Conservation (phyloP, 208 protist genomes). For the Endotrypanum monterogeii region DNA sequence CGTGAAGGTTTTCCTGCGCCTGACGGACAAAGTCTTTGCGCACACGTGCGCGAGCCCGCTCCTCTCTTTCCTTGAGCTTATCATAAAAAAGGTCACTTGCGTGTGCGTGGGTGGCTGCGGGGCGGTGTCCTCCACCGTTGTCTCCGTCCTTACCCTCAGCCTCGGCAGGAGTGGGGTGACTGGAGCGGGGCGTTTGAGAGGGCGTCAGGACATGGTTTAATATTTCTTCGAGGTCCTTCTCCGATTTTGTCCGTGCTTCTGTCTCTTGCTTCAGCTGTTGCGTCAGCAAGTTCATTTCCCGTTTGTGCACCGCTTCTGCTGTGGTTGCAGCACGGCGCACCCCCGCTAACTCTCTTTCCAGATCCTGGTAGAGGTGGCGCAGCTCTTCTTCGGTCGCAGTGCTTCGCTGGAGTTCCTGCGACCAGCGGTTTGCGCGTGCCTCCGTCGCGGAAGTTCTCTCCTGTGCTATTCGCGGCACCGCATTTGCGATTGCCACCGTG, state of each 20-base stretch:
- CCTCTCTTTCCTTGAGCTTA: conserved; percentile 34
- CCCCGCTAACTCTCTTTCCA: conserved; percentile 24
- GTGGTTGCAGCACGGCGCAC: not conserved
- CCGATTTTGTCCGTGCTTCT: conserved; percentile 19
- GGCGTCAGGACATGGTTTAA: conserved; percentile 20
- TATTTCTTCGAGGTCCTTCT: conserved; percentile 41
- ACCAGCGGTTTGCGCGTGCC: conserved; percentile 11
- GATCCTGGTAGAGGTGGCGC: conserved; percentile 18
- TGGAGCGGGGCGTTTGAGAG: not conserved
- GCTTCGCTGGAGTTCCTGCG: conserved; percentile 11
- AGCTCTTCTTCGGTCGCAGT: conserved; percentile 10
- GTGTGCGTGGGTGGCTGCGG: not conserved
- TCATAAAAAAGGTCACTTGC: conserved; percentile 32
- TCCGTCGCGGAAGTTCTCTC: conserved; percentile 7
- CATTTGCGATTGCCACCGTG: conserved; percentile 16
- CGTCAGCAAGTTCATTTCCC: conserved; percentile 35
- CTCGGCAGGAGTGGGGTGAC: not conserved
- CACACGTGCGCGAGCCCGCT: conserved; percentile 32
- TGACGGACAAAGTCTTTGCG: conserved; percentile 37
- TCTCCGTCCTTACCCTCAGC: not conserved
- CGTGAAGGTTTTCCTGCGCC: conserved; percentile 28
- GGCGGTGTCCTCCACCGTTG: not conserved
- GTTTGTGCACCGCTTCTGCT: conserved; percentile 22
- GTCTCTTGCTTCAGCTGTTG: conserved; percentile 30
- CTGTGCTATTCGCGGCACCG: conserved; percentile 23